phyloP scores from a whole-genome alignment of 495 filamentous ascomycete species.

The Penicillium waksmanii region DNA sequence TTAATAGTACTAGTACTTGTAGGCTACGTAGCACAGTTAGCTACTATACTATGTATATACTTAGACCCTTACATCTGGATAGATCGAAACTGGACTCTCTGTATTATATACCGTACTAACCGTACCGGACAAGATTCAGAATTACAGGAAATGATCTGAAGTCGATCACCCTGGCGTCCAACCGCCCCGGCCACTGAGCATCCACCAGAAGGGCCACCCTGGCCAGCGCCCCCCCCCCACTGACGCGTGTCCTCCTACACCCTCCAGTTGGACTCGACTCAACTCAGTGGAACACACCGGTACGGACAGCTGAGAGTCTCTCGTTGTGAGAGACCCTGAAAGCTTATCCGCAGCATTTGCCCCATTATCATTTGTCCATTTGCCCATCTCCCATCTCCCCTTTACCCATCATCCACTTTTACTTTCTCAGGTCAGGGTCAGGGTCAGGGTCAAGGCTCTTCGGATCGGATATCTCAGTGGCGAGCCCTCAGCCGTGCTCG shows the following conservation, averaged over 20 bases:
- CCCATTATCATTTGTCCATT: neutral
- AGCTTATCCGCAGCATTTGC: constrained; percentile 21
- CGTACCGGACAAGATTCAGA: neutral
- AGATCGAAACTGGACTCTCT: too few relatives aligned
- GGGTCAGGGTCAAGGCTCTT: too few relatives aligned
- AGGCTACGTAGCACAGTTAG: too few relatives aligned
- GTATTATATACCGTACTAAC: neutral
- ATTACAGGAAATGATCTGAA: constrained; percentile 29
- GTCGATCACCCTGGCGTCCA: constrained; percentile 30
- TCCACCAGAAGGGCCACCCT: constrained; percentile 17
- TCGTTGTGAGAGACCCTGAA: constrained; percentile 13
- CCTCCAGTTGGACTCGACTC: neutral
- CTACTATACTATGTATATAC: too few relatives aligned
- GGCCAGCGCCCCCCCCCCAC: constrained; percentile 22
- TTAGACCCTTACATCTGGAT: too few relatives aligned
- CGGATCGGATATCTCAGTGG: neutral
- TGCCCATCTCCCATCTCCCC: neutral
- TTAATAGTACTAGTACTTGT: too few relatives aligned
- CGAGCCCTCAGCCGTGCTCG: constrained; percentile 20
- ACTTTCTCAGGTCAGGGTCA: too few relatives aligned
- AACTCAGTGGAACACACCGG: neutral
- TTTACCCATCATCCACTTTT: neutral
- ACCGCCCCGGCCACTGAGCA: constrained; percentile 28
- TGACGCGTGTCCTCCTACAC: constrained; percentile 30
- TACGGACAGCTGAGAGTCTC: neutral